These are phyloP conservation scores for Golubevia sp. DNA, from an alignment of 1,284 basidiomycete species.

Conservation along the genomic window DNA sequence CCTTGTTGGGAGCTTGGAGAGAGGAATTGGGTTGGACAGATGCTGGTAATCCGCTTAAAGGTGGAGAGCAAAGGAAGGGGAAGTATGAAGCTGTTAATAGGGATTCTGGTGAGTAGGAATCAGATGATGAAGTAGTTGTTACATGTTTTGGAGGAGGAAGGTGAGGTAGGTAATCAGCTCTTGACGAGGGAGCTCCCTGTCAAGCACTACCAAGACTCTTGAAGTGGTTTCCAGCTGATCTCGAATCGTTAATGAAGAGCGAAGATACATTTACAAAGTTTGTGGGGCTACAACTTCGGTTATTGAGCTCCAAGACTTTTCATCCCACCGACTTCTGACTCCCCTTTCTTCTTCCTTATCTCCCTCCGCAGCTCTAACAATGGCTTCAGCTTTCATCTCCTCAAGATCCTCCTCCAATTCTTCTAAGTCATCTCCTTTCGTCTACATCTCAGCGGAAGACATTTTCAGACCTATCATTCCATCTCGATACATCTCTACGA, in stretches of 20 bases:
- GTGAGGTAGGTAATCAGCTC: no score
- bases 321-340: slow-evolving; percentile 65
- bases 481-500: slow-evolving; percentile 81
- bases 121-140: no score
- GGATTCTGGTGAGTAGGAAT: slow-evolving; percentile 74
- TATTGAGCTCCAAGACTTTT: slow-evolving; percentile 67
- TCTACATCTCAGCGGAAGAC: slow-evolving; percentile 94
- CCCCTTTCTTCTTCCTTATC: slow-evolving; percentile 13
- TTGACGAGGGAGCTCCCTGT: background rate
- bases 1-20: slow-evolving; percentile 48
- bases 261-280: no score
- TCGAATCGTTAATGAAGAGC: no score
- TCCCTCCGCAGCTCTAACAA: slow-evolving; percentile 31
- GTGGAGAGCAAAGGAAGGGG: slow-evolving; percentile 62
- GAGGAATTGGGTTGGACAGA: slow-evolving; percentile 50
- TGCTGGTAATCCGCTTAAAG: slow-evolving; percentile 71
- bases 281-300: slow-evolving; percentile 4
- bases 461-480: slow-evolving; percentile 85
- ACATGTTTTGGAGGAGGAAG: no score
- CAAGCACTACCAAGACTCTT: background rate
- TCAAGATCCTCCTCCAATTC: slow-evolving; percentile 48
- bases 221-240: no score
- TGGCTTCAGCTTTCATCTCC: slow-evolving; percentile 62
- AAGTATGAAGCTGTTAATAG: slow-evolving; percentile 82
- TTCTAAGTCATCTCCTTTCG: slow-evolving; percentile 69